Evolutionary conservation across 305 asterid genomes (phyloP).

Genomic region (Solanum hybrid): DNA sequence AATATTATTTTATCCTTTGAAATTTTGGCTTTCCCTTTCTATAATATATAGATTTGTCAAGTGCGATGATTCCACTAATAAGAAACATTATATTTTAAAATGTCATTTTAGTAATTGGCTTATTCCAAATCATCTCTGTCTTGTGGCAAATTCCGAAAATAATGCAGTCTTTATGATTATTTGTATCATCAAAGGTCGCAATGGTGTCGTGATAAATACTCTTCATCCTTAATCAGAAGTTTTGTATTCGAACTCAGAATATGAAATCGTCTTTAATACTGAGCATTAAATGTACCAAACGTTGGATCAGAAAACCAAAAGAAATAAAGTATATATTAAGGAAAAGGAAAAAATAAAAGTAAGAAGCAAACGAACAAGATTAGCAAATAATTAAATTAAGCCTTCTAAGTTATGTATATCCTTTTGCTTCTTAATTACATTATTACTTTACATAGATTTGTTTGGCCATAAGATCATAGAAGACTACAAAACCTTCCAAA

Average conservation of each 20-base stretch:
- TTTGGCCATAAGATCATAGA: background rate
- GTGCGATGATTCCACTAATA: background rate
- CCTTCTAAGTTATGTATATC: background rate
- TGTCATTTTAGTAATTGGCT: background rate
- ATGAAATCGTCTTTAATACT: background rate
- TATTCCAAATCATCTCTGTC: background rate
- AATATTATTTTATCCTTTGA: background rate
- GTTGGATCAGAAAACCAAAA: background rate
- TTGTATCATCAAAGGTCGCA: background rate
- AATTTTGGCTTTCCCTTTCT: background rate
- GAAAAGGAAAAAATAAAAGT: background rate
- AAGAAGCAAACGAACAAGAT: background rate
- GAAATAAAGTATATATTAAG: background rate
- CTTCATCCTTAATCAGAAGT: accelerated
- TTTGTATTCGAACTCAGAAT: background rate
- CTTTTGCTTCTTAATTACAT: background rate
- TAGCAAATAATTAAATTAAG: background rate
- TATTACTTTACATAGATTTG: background rate
- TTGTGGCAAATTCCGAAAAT: background rate
- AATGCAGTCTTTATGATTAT: background rate
- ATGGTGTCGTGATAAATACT: accelerated
- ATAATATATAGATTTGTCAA: background rate
- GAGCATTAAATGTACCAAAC: background rate
- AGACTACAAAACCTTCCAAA: background rate
- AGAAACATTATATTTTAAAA: background rate